phyloP scores from a whole-genome alignment of 1,139 yeast genomes.

The Scheffersomyces insectosa region DNA sequence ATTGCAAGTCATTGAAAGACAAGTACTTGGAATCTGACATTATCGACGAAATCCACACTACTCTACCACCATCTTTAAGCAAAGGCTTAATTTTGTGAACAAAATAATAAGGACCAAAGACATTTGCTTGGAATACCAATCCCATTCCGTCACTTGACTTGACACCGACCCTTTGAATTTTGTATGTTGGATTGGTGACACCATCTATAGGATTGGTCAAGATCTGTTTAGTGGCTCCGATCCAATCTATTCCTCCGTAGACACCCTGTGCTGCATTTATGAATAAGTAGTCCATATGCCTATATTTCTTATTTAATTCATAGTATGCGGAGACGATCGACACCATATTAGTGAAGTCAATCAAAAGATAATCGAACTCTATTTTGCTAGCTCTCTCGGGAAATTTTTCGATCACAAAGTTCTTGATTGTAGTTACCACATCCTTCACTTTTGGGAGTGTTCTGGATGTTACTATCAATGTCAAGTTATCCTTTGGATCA shows the following conservation, averaged over 20 bases:
- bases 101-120: slow-evolving; percentile 89
- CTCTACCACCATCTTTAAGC: slow-evolving; percentile 55
- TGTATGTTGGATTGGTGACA: slow-evolving; percentile 82
- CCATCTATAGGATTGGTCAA: slow-evolving; percentile 68
- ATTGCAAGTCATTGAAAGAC: slow-evolving; percentile 72
- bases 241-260: slow-evolving; percentile 84
- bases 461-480: slow-evolving; percentile 84
- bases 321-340: slow-evolving; percentile 74
- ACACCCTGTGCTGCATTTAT: slow-evolving; percentile 91
- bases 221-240: slow-evolving; percentile 69
- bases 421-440: slow-evolving; percentile 63
- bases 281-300: slow-evolving; percentile 71
- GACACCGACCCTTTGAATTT: slow-evolving; percentile 75
- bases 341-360: slow-evolving; percentile 91
- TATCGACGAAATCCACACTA: slow-evolving; percentile 84
- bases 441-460: slow-evolving; percentile 82
- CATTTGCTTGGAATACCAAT: slow-evolving; percentile 89
- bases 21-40: slow-evolving; percentile 74
- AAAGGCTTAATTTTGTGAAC: slow-evolving; percentile 60
- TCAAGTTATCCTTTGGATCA: slow-evolving; percentile 55
- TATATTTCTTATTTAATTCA: slow-evolving; percentile 65
- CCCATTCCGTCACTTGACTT: slow-evolving; percentile 77
- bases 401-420: slow-evolving; percentile 40
- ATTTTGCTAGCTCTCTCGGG: slow-evolving; percentile 51
- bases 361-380: slow-evolving; percentile 82